These are phyloP conservation scores for Lentinula raphanica DNA, from an alignment of 768 basidiomycete genomes.

Conservation along the genomic window DNA sequence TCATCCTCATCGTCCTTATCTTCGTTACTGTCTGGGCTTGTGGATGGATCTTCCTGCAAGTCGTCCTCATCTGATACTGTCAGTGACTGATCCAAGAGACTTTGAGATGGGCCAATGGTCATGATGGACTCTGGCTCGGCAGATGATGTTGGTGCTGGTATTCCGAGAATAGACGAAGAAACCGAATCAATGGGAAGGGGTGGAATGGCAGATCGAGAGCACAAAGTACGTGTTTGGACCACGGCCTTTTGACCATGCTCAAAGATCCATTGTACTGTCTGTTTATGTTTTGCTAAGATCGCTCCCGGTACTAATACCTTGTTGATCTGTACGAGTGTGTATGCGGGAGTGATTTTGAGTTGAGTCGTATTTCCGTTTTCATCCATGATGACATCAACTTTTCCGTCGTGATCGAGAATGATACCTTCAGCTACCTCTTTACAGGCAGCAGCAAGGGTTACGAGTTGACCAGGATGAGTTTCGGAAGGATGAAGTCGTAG, in stretches of 20 bases:
- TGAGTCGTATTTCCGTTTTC: neutral
- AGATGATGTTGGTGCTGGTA: neutral
- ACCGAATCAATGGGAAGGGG: constrained; percentile 5
- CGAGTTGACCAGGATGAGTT: constrained; percentile 7
- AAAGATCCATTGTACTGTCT: constrained; percentile 11
- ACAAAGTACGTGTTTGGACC: constrained; percentile 5
- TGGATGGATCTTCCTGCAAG: too few species aligned
- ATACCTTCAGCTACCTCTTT: constrained; percentile 6
- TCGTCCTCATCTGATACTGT: too few species aligned
- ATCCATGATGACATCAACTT: neutral
- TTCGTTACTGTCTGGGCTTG: too few species aligned
- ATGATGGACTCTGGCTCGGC: neutral
- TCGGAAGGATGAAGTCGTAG: constrained; percentile 5
- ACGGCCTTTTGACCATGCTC: neutral
- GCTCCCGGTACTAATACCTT: constrained; percentile 7
- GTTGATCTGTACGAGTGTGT: constrained; percentile 6
- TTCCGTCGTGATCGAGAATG: constrained; percentile 8
- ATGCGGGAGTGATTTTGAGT: constrained; percentile 5
- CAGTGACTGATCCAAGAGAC: too few species aligned
- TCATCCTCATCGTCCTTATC: too few species aligned
- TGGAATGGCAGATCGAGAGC: constrained; percentile 1
- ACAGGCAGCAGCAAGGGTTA: constrained; percentile 7
- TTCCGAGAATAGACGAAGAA: neutral
- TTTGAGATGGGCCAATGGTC: neutral
- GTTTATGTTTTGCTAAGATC: constrained; percentile 6